Evolutionary conservation across 108 stramenopile species (phyloP).

Genomic region (Nannochloropsis salina): DNA sequence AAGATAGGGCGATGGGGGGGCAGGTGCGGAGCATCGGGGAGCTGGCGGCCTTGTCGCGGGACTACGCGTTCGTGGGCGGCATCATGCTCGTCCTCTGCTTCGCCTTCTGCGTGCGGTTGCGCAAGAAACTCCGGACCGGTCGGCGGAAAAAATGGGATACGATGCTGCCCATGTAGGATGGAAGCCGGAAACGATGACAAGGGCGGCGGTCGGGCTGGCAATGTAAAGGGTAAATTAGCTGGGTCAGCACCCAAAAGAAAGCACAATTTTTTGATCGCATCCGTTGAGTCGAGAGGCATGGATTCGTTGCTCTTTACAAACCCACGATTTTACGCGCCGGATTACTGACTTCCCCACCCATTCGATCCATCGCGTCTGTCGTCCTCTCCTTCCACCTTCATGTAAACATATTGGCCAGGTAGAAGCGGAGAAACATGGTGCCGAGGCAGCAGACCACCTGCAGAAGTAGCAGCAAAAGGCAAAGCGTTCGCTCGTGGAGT

Average conservation of each 20-base stretch:
- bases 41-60: neutral
- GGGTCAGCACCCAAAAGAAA: too few relatives aligned
- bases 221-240: too few relatives aligned
- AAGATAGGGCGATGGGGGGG: neutral
- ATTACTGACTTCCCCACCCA: too few relatives aligned
- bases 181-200: neutral
- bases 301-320: too few relatives aligned
- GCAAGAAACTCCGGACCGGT: neutral
- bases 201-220: neutral
- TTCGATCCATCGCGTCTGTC: neutral
- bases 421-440: neutral
- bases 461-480: slow-evolving; percentile 65
- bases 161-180: neutral
- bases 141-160: neutral
- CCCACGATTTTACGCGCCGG: too few relatives aligned
- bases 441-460: slow-evolving; percentile 54
- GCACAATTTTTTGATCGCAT: too few relatives aligned
- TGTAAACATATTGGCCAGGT: neutral
- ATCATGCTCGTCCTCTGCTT: neutral
- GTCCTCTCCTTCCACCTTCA: neutral
- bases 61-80: neutral
- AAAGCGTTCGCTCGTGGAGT: slow-evolving; percentile 73
- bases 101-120: neutral
- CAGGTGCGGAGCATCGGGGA: neutral
- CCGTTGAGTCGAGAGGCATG: too few relatives aligned